These are phyloP conservation scores for Podila clonocystis DNA, from an alignment of 192 early-diverging fungal species.

Conservation along the genomic window DNA sequence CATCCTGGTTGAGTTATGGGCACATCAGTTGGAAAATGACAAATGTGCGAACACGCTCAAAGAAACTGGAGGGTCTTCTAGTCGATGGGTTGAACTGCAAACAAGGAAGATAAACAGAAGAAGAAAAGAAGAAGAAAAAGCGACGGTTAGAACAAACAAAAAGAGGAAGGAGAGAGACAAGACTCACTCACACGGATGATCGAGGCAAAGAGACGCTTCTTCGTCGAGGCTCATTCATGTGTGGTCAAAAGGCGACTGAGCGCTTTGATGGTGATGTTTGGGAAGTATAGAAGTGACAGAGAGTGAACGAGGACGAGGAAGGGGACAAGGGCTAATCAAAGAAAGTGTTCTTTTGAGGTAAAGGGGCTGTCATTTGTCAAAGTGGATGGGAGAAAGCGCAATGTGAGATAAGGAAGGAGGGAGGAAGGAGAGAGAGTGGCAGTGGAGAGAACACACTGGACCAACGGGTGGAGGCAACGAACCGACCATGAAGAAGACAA, in stretches of 20 bases:
- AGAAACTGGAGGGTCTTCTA: too few species aligned
- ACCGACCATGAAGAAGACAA: not conserved
- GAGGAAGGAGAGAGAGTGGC: not conserved
- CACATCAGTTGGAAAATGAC: not conserved
- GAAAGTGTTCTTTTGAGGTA: not conserved
- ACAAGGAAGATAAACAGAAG: too few species aligned
- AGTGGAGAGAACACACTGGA: not conserved
- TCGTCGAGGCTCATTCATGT: too few species aligned
- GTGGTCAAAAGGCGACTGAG: too few species aligned
- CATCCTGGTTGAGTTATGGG: not conserved
- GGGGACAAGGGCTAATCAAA: not conserved
- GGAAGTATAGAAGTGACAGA: not conserved
- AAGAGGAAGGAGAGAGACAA: too few species aligned
- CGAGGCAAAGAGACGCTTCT: too few species aligned
- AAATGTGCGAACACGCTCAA: not conserved
- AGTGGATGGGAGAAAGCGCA: conserved; percentile 1
- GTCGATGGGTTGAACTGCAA: too few species aligned
- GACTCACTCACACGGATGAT: too few species aligned
- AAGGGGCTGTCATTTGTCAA: not conserved
- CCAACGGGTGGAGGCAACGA: not conserved
- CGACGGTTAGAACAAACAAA: not conserved
- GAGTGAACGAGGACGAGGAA: not conserved
- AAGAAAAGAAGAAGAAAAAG: not conserved
- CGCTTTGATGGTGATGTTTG: not conserved
- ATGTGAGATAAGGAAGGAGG: not conserved